Evolutionary conservation across 2,329 filamentous ascomycete species (phyloP).

Genomic region (Ophiostoma montium): DNA sequence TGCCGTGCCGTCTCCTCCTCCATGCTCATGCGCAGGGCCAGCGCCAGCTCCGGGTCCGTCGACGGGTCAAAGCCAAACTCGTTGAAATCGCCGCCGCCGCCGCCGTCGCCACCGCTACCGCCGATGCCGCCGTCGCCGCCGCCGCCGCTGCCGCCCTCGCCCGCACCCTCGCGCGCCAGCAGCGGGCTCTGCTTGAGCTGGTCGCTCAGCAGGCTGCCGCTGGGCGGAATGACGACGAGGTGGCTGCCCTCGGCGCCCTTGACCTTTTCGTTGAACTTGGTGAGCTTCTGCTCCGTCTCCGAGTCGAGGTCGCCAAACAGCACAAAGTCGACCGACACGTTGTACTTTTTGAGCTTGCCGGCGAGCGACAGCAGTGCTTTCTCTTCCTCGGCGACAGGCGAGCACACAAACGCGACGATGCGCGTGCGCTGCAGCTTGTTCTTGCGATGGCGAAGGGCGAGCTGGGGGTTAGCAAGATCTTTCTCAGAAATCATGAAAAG

Average conservation of each 20-base stretch:
- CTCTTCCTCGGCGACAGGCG: conserved; percentile 76
- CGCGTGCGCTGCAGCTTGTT: conserved; percentile 95
- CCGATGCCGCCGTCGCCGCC: conserved; percentile 40
- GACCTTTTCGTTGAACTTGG: conserved; percentile 84
- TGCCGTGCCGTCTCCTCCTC: conserved; percentile 94
- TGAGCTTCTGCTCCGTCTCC: conserved; percentile 78
- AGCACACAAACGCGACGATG: conserved; percentile 95
- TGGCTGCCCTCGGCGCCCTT: conserved; percentile 86
- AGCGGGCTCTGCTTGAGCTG: conserved; percentile 83
- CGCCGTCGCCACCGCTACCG: conserved; percentile 38
- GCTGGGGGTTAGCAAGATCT: conserved; percentile 33
- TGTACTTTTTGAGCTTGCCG: conserved; percentile 98
- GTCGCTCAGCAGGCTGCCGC: conserved; percentile 83
- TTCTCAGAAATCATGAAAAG: neutral
- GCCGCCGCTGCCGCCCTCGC: conserved; percentile 42
- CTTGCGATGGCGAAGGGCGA: conserved; percentile 93
- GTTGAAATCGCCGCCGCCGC: conserved; percentile 48
- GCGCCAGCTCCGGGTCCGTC: conserved; percentile 82
- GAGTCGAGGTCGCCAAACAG: conserved; percentile 90
- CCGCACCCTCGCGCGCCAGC: conserved; percentile 64
- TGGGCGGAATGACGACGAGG: conserved; percentile 79
- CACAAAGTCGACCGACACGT: conserved; percentile 85
- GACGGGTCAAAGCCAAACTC: conserved; percentile 86
- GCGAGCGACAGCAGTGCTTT: conserved; percentile 79
- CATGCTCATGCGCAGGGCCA: conserved; percentile 92